Evolutionary conservation across 306 rosid genomes (phyloP).

Genomic region (Echinosophora koreensis): DNA sequence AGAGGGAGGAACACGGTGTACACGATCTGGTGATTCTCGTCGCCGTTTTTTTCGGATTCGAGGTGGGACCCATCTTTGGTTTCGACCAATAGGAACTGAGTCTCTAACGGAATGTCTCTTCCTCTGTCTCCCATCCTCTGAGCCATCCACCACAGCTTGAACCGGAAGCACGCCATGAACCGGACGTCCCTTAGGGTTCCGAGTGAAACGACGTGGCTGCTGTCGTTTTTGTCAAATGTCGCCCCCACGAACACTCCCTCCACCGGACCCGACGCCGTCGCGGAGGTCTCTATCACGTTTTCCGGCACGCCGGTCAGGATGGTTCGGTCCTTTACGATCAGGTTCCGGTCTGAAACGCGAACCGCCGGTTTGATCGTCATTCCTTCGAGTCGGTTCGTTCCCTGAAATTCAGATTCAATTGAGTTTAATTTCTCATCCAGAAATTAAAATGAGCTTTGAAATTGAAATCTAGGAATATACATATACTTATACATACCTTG

Average conservation of each 20-base stretch:
- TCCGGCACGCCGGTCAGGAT: conserved; percentile 80
- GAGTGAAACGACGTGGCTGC: conserved; percentile 71
- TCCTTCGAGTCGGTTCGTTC: conserved; percentile 11
- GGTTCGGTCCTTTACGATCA: conserved; percentile 70
- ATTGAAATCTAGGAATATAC: not conserved
- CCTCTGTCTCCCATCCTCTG: conserved; percentile 90
- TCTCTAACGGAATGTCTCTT: conserved; percentile 77
- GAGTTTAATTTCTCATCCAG: not conserved
- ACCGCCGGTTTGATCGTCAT: conserved; percentile 86
- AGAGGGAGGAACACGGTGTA: conserved; percentile 87
- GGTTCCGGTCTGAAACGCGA: conserved; percentile 66
- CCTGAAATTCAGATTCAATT: conserved; percentile 14
- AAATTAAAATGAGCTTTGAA: not conserved
- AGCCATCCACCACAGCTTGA: conserved; percentile 99
- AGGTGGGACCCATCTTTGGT: conserved; percentile 78
- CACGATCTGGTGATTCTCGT: conserved; percentile 56
- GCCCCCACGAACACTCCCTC: conserved; percentile 82
- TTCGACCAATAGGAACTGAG: conserved; percentile 83
- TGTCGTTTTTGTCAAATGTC: conserved; percentile 54
- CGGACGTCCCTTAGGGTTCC: conserved; percentile 69
- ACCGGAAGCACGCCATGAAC: conserved; percentile 85
- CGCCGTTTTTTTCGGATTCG: conserved; percentile 52
- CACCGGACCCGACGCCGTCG: conserved; percentile 62
- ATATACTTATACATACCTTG: conserved; percentile 49
- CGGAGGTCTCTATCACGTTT: conserved; percentile 70